Conservation (phyloP, 768 basidiomycete species). For the Suillus hirtellus region DNA sequence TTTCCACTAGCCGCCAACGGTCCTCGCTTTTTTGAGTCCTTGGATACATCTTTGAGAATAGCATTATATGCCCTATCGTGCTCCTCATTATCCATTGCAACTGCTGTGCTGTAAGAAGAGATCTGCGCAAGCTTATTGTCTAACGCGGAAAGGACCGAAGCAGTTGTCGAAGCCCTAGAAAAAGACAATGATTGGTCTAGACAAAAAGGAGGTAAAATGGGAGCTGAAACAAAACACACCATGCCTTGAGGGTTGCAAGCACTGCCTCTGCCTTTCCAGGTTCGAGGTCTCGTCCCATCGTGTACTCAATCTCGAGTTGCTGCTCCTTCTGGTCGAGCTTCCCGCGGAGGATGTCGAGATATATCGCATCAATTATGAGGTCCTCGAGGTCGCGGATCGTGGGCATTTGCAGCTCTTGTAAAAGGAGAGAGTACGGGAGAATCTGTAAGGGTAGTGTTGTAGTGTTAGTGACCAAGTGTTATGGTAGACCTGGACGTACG, state of each 20-base stretch:
- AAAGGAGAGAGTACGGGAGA: slow-evolving; percentile 76
- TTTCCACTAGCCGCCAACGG: slow-evolving; percentile 19
- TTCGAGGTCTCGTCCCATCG: slow-evolving; percentile 89
- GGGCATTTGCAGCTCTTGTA: slow-evolving; percentile 69
- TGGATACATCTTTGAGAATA: slow-evolving; percentile 60
- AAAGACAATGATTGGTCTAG: slow-evolving; percentile 16
- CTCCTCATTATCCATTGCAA: slow-evolving; percentile 45
- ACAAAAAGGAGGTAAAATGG: not conserved
- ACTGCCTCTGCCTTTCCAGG: slow-evolving; percentile 65
- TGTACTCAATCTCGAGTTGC: slow-evolving; percentile 89
- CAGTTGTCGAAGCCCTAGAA: slow-evolving; percentile 68
- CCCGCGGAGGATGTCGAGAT: slow-evolving; percentile 84
- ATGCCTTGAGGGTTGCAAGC: slow-evolving; percentile 61
- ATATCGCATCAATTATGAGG: slow-evolving; percentile 95
- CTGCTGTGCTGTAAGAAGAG: slow-evolving; percentile 41
- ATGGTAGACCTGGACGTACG: slow-evolving; percentile 44
- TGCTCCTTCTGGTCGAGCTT: slow-evolving; percentile 92
- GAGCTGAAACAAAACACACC: slow-evolving; percentile 43
- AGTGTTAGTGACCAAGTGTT: slow-evolving; percentile 4
- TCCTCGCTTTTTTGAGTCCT: slow-evolving; percentile 50
- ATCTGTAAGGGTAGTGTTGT: slow-evolving; percentile 47
- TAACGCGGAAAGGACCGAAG: slow-evolving; percentile 68
- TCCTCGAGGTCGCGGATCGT: slow-evolving; percentile 91
- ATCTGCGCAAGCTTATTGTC: slow-evolving; percentile 67
- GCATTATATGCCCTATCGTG: slow-evolving; percentile 56